Evolutionary conservation across 306 rosid genomes (phyloP), one percentile per base, ranked within the genome.

Genomic region (Castanopsis chinensis): DNA sequence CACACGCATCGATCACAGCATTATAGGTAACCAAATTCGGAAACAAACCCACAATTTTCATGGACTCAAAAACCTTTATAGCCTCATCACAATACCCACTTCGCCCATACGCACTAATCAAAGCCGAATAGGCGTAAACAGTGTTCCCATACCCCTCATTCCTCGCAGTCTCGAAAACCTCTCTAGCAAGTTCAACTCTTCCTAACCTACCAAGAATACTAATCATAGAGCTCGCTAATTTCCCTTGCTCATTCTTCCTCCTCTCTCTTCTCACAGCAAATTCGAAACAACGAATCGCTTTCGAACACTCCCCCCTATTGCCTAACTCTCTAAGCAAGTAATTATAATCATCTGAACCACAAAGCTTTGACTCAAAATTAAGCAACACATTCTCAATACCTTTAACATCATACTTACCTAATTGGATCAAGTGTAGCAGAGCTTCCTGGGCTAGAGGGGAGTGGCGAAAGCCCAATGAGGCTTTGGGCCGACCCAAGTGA

Each of bases 11-110:
- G 45, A 95, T 92, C 28, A 95, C 85, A 0, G 99, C 90, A 82
- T 95, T 95, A 78, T 95, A 95, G 17, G 97, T 89, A 72, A 95
- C 91, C 88, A 92, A 84, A 77, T 93, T 95, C 0, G 99, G 99
- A 74, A 82, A 87, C 81, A 95, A 72, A 1, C 98, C 98, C 12
- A 84, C 77, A 15, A 32, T 70, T 81, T 85, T 85, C 99, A 95
- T 92, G 1, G 92, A 84, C 79, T 82, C 84, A 5, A 92, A 90
- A 77, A 93, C 85, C 43, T 70, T 35, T 13, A 83, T 76, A 10
- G 97, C 98, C 78, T 91, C 87, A 25, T 76, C 43, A 25, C 87
- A 91, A 49, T 67, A 74, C 75, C 97, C 94, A 20, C 88, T 92
- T 21, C 93, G 83, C 71, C 99, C 99, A 61, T 86, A 89, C 0